A percentile compares a stretch with the other conserved stretches of the same genome.
phyloP scores from a whole-genome alignment of 1,139 yeast genomes.

The Kurtzmaniella quercitrusa region DNA sequence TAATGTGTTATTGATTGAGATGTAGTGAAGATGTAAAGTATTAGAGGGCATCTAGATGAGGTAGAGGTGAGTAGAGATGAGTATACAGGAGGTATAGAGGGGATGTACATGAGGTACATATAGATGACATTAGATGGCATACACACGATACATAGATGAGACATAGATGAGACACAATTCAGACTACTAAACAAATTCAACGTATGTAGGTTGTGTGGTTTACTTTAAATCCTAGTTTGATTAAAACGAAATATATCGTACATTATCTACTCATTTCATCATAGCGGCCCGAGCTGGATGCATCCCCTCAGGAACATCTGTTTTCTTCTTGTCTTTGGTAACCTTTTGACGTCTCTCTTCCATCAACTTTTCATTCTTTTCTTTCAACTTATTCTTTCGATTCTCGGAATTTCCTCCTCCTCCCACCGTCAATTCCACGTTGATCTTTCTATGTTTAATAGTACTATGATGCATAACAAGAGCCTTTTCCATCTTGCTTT shows the following conservation, averaged over 20 bases:
- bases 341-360: conserved; percentile 59
- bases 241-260: background rate
- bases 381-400: conserved; percentile 66
- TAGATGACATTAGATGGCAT: no score
- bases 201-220: no score
- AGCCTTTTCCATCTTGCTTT: conserved; percentile 77
- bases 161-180: no score
- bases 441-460: conserved; percentile 69
- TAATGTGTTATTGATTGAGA: background rate
- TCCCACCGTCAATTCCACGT: conserved; percentile 95
- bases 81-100: no score
- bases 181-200: no score
- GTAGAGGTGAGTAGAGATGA: no score
- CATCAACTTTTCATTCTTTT: conserved; percentile 70
- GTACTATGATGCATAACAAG: conserved; percentile 75
- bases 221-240: no score
- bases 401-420: conserved; percentile 90
- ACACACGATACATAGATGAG: no score
- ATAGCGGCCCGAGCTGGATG: conserved; percentile 59
- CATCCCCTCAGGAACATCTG: conserved; percentile 29
- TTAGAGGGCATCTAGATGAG: no score
- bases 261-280: conserved; percentile 17
- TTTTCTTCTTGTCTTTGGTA: conserved; percentile 25
- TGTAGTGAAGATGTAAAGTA: no score
- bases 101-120: no score